phyloP scores from a whole-genome alignment of 805 yeast species.

The Blastobotrys chiropterorum region DNA sequence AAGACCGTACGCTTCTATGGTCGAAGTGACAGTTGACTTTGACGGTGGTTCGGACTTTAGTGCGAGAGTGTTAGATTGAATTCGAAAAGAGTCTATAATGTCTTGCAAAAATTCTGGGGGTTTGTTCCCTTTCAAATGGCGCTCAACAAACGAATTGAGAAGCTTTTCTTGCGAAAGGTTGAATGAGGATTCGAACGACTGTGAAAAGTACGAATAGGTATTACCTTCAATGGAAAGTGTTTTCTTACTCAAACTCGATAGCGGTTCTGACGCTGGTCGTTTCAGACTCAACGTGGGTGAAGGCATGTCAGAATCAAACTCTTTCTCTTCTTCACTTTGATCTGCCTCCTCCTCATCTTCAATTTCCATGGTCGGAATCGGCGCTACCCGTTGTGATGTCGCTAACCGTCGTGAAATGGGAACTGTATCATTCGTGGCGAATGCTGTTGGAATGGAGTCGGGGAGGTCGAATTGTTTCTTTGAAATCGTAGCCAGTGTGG shows the following conservation, averaged over 20 bases:
- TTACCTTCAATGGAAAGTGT: background rate
- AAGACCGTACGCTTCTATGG: constrained; percentile 46
- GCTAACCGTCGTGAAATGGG: constrained; percentile 7
- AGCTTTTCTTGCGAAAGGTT: background rate
- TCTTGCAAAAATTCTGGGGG: background rate
- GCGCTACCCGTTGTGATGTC: background rate
- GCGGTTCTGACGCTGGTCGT: background rate
- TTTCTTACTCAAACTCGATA: background rate
- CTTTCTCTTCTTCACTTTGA: background rate
- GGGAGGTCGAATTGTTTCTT: background rate
- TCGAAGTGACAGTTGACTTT: constrained; percentile 35
- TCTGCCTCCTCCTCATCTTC: background rate
- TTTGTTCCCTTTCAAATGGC: background rate
- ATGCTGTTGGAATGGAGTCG: constrained; percentile 14
- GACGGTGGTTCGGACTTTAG: constrained; percentile 18
- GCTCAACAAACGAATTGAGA: background rate
- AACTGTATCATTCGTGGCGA: constrained; percentile 14
- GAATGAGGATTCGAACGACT: background rate
- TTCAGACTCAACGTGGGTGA: background rate
- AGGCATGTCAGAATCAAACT: background rate
- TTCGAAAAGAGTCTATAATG: background rate
- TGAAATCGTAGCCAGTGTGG: background rate
- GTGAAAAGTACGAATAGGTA: background rate
- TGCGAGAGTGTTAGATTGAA: constrained; percentile 2
- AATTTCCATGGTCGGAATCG: background rate